Conservation (phyloP, 2,329 filamentous ascomycete species). For the Colletotrichum brevisporum region DNA sequence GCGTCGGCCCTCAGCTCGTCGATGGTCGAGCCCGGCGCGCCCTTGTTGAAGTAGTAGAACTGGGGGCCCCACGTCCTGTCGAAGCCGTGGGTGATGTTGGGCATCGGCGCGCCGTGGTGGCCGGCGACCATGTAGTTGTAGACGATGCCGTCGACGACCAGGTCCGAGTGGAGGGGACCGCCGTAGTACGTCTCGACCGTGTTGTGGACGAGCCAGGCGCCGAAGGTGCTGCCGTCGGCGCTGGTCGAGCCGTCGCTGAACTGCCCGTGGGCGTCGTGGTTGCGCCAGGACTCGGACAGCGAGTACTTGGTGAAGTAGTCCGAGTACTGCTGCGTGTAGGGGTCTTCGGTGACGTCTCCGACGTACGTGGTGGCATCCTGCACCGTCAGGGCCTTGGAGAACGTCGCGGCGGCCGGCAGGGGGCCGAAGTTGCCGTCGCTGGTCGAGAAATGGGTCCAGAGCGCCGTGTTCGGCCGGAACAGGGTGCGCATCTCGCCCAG, state of each 20-base stretch:
- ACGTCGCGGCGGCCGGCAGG: conserved; percentile 53
- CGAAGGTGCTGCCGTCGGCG: conserved; percentile 65
- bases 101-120: conserved; percentile 73
- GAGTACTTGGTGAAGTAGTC: conserved; percentile 79
- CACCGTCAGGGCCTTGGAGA: conserved; percentile 62
- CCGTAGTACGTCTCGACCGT: conserved; percentile 74
- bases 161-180: conserved; percentile 73
- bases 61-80: conserved; percentile 76
- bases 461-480: conserved; percentile 70
- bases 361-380: conserved; percentile 77
- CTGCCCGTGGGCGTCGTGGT: conserved; percentile 70
- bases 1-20: conserved; percentile 59
- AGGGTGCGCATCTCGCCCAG: conserved; percentile 73
- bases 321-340: conserved; percentile 68
- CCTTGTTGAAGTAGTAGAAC: conserved; percentile 73
- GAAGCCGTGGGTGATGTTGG: conserved; percentile 75
- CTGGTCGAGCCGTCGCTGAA: conserved; percentile 57
- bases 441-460: conserved; percentile 75
- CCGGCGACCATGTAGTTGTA: conserved; percentile 76
- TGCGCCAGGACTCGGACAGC: conserved; percentile 70
- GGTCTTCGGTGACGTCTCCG: conserved; percentile 65
- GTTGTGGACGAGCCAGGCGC: conserved; percentile 76
- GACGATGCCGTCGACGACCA: conserved; percentile 75
- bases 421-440: conserved; percentile 69
- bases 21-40: neutral